These are phyloP conservation scores for Ilex aquifolium DNA, from an alignment of 257 asterid species.

Conservation along the genomic window DNA sequence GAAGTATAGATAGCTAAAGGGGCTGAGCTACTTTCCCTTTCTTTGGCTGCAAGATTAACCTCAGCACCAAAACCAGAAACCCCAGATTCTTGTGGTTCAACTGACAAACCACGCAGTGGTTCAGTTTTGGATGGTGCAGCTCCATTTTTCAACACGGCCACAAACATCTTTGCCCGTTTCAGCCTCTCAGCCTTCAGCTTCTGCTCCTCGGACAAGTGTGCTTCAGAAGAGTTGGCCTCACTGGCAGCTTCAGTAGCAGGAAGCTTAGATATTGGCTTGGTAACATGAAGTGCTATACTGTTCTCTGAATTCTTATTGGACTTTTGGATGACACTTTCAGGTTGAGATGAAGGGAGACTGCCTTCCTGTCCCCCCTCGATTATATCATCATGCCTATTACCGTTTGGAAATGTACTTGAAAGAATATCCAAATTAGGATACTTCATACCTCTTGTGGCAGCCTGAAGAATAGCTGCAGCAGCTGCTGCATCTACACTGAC, in stretches of 20 bases:
- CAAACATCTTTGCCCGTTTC: slow-evolving; percentile 87
- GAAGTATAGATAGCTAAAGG: slow-evolving; percentile 26
- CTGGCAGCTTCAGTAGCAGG: slow-evolving; percentile 25
- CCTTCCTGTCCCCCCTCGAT: slow-evolving; percentile 22
- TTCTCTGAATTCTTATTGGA: slow-evolving; percentile 16
- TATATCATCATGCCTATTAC: slow-evolving; percentile 20
- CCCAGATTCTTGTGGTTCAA: slow-evolving; percentile 52
- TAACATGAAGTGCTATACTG: slow-evolving; percentile 9
- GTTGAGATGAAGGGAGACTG: slow-evolving; percentile 7
- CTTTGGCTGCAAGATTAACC: slow-evolving; percentile 26
- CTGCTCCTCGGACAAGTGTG: slow-evolving; percentile 60
- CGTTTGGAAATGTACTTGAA: slow-evolving; percentile 25
- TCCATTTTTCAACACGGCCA: slow-evolving; percentile 71
- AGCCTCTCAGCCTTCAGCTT: slow-evolving; percentile 83
- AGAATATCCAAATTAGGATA: slow-evolving; percentile 35
- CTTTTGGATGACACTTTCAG: slow-evolving; percentile 11
- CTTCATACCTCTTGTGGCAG: slow-evolving; percentile 75
- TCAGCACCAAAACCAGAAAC: slow-evolving; percentile 21
- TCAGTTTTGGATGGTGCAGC: slow-evolving; percentile 41
- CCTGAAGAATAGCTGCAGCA: slow-evolving; percentile 88
- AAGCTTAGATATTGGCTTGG: slow-evolving; percentile 14
- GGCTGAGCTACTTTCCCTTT: slow-evolving; percentile 39
- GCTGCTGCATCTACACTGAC: slow-evolving; percentile 64
- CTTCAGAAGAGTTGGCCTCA: slow-evolving; percentile 39
- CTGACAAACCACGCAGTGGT: slow-evolving; percentile 43